Base-by-base conservation (phyloP, 371 early-diverging fungal species). In the Choanephora cucurbitarum region DNA sequence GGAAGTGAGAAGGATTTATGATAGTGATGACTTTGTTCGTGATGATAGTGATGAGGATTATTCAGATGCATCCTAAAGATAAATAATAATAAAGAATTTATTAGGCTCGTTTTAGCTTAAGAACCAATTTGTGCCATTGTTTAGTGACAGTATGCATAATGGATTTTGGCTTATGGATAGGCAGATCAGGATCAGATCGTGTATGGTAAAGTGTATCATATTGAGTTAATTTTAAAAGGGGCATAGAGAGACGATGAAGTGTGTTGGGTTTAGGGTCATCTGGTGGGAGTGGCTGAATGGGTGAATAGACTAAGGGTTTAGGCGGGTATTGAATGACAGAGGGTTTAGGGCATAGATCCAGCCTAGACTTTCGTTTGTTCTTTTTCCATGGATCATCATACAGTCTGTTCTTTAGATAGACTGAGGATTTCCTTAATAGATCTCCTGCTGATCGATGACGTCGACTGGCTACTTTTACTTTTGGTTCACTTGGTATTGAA, bases 311-410 rank as follows among this genome's bases (percentile, higher is more conserved):
- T 6, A 67, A 43, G 14, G 67, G 67, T 31, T 55, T 67, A 1
- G 67, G 67, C 44, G 67, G 67, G 51, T 67, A 67, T 33, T 69
- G 66, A 10, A 69, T 69, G 24, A 69, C 48, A 2, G 62, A 62
- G n/a, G n/a, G n/a, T n/a, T n/a, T n/a, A n/a, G n/a, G n/a, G n/a
- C n/a, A n/a, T n/a, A n/a, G n/a, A n/a, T n/a, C n/a, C n/a, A n/a
- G n/a, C n/a, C n/a, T n/a, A n/a, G n/a, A n/a, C n/a, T n/a, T n/a
- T n/a, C n/a, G n/a, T 52, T 33, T 9, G 33, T 47, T 44, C 34
- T 31, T 37, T 39, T 17, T 34, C 40, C 41, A 31, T 42, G 45
- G 21, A 14, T 44, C 31, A 28, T 53, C 33, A 37, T 57, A 48
- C n/a, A 55, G 33, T 32, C 51, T 66, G 31, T 48, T 52, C n/a